Base-by-base conservation (phyloP, 495 filamentous ascomycete species). In the Aspergillus conjunctus region DNA sequence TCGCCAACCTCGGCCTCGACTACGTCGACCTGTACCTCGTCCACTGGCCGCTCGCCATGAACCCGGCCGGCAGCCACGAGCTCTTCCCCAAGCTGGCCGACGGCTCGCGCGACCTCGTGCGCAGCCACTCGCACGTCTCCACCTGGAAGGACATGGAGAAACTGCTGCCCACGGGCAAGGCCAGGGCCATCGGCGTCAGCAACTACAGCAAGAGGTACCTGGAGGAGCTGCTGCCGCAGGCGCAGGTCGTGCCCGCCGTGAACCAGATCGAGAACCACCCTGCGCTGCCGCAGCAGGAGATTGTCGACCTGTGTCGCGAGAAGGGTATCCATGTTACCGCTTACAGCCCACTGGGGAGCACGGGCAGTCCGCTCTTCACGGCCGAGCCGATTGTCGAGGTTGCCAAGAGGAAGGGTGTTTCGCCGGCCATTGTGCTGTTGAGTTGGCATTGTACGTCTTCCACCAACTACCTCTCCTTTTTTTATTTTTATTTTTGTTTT, bases 251-350 rank as follows among this genome's bases (percentile, higher is more conserved):
- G 1, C 92, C 92, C 11, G 91, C 91, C n/a, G 89, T 86, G 61
- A 94, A 95, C 77, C 91, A 95, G 83, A 92, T 95, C 68, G 92
- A 96, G 78, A 92, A 93, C 77, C 90, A 93, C 78, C 78, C 78
- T 8, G 66, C 71, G 22, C 83, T 94, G n/a, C 91, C 91, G 1
- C 91, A 94, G 77, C 87, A 92, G 73, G 90, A 94, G 66, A 88
- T 92, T 65, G 87, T 91, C 37, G 88, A 92, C 68, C 83, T 87
- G 60, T 91, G 88, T 77, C 83, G 80, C 49, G 75, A 79, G 56
- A 88, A 88, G 76, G 88, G 88, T 34, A 91, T 92, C 56, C 85
- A 88, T 66, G 73, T 92, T 66, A 88, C 89, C 32, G 89, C 89
- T 8, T 92, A 91, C 71, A 87, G 83, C 62, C 89, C 89, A 15